These are phyloP conservation scores for Trypanosoma boissoni DNA, from an alignment of 208 protist genomes.

Conservation along the genomic window DNA sequence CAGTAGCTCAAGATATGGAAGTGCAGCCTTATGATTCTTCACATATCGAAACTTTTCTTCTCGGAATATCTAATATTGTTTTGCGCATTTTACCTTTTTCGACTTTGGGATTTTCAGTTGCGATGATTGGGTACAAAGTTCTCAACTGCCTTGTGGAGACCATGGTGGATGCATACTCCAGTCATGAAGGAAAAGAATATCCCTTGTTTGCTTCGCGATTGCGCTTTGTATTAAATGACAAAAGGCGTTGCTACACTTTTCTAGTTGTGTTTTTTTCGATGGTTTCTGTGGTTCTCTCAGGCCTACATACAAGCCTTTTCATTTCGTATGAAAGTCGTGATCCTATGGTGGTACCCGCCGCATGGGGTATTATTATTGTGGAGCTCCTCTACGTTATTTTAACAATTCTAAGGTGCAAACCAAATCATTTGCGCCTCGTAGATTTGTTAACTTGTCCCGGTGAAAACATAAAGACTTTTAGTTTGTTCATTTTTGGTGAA, in stretches of 20 bases:
- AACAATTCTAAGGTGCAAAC: slow-evolving; percentile 27
- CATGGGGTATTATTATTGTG: slow-evolving; percentile 27
- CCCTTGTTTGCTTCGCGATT: slow-evolving; percentile 56
- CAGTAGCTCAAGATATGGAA: slow-evolving; percentile 79
- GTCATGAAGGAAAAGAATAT: slow-evolving; percentile 66
- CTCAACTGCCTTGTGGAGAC: slow-evolving; percentile 71
- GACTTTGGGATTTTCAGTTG: slow-evolving; percentile 51
- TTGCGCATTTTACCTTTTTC: slow-evolving; percentile 59
- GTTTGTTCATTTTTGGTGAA: slow-evolving; percentile 58
- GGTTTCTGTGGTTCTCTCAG: slow-evolving; percentile 22
- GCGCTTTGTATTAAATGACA: slow-evolving; percentile 55
- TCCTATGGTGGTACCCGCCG: slow-evolving; percentile 23
- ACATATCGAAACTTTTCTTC: slow-evolving; percentile 44
- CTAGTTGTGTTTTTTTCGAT: slow-evolving; percentile 34
- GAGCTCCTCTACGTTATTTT: slow-evolving; percentile 37
- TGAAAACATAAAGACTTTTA: slow-evolving; percentile 23
- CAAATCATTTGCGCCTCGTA: not conserved
- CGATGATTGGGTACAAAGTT: slow-evolving; percentile 70
- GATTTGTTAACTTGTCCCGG: slow-evolving; percentile 3
- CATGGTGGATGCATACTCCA: slow-evolving; percentile 72
- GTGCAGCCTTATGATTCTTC: slow-evolving; percentile 57
- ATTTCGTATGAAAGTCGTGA: slow-evolving; percentile 41
- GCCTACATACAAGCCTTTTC: slow-evolving; percentile 53
- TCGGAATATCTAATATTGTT: slow-evolving; percentile 55
- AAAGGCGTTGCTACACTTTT: slow-evolving; percentile 37